Evolutionary conservation across 441 rosid genomes (phyloP), one percentile per base, ranked within the genome.

Genomic region (Bocquillonia castaneifolia): DNA sequence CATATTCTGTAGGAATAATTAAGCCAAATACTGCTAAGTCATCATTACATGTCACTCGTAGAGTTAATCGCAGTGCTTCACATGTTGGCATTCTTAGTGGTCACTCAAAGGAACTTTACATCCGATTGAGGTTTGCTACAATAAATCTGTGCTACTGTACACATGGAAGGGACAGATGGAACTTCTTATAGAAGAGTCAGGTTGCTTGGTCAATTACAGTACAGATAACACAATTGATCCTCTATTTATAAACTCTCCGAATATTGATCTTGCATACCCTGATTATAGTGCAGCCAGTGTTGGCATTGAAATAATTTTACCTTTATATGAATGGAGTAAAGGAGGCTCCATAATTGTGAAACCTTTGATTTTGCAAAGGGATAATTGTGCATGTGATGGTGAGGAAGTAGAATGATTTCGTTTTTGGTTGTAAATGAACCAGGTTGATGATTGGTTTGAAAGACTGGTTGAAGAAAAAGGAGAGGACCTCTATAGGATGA

Each of bases 361-460:
- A 6, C 59, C 32, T 26, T 14, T 28, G 17, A 29, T 56, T 56
- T 31, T 29, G 39, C 53, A 5, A 54, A 22, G 1, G 2, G 48
- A 69, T 5, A n/a, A 54, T 52, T 39, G 5, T 17, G 47, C 17
- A 12, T 59, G 3, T 29, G 7, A 12, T 39, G 36, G 40, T 9
- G 26, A 28, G 2, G 29, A 32, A 20, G 25, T 12, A 1, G 26
- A 59, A 26, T 40, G 13, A 9, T 54, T 28, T 40, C 18, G 44
- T 66, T 13, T 53, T 45, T 50, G 23, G 42, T 69, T 48, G 32
- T 39, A 14, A 47, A 68, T 64, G 68, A 63, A 56, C 20, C 76
- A 88, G 93, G 81, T 86, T 50, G 91, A 88, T 58, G 91, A 88
- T 78, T 88, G 91, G 93, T 79, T 88, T 28, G 85, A 86, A 75